Base-by-base conservation (phyloP, 441 rosid species). In the Capsella rubella region DNA sequence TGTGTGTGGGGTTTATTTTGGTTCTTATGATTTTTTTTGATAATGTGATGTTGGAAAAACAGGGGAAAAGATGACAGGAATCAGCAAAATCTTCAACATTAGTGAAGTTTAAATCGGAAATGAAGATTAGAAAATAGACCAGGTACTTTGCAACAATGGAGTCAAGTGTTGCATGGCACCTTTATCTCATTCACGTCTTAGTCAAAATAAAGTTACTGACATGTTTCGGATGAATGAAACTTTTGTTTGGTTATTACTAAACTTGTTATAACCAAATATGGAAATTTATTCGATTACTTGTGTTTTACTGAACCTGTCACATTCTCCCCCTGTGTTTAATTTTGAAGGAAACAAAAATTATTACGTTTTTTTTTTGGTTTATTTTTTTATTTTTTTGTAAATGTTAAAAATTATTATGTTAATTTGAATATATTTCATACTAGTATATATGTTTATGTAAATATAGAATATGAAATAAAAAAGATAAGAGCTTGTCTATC, bases 11-110 rank as follows among this genome's bases (percentile, higher is more conserved):
- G 53, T 42, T 42, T 3, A 3, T 13, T 8, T 60, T 39, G 14
- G n/a, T 46, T 35, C 0, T 34, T 21, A 21, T 0, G 25, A 6
- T 21, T 32, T 62, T 62, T 21, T 21, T 18, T 73, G 8, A 49
- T 47, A 3, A 46, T 5, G n/a, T 50, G 39, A 12, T 49, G 37
- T 74, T 59, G 56, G 27, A 25, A 67, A 67, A 32, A 12, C 73
- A 75, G 69, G 56, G 50, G 73, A 75, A 37, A 60, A 60, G 69
- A 74, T 74, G 0, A 1, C 7, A 39, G 67, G 25, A 28, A 29
- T 62, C 31, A 43, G 66, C 25, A 43, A 61, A 27, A 43, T 61
- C 37, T 62, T 62, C 37, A 62, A 62, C 46, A 14, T 42, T 42
- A 42, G 6, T 14, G 7, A 42, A 42, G 46, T 14, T 42, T 42